phyloP scores from a whole-genome alignment of 1,139 yeast genomes.

The Hyphopichia buzzinii region DNA sequence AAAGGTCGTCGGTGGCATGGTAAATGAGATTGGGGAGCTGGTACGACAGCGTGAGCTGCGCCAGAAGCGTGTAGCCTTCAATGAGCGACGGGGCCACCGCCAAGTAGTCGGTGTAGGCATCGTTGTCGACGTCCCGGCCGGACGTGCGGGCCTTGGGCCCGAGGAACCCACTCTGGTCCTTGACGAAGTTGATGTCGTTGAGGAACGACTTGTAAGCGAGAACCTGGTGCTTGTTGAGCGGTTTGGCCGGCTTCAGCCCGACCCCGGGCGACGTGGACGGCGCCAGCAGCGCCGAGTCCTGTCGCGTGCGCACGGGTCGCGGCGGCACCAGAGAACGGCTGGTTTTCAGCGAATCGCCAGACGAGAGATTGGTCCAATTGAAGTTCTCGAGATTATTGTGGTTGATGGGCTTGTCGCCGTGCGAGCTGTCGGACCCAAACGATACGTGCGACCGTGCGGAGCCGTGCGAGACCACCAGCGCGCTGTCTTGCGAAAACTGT shows the following conservation, averaged over 20 bases:
- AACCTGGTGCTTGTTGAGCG: conserved; percentile 4
- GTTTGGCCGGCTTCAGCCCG: neutral
- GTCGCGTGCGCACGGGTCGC: neutral
- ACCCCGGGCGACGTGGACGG: neutral
- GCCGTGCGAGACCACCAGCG: neutral
- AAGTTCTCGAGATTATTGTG: conserved; percentile 3
- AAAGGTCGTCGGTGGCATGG: conserved; percentile 15
- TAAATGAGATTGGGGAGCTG: conserved; percentile 16
- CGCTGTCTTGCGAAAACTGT: neutral
- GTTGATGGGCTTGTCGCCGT: neutral
- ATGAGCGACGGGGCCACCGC: conserved; percentile 16
- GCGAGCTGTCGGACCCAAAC: neutral
- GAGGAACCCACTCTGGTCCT: conserved; percentile 22
- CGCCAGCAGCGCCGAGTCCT: neutral
- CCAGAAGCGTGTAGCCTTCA: conserved; percentile 23
- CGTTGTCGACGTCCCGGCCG: conserved; percentile 8
- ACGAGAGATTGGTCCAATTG: conserved; percentile 2
- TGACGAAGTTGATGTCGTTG: conserved; percentile 24
- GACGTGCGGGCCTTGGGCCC: conserved; percentile 14
- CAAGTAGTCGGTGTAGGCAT: conserved; percentile 13
- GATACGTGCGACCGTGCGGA: too few relatives aligned
- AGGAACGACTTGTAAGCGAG: conserved; percentile 19
- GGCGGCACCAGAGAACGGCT: neutral
- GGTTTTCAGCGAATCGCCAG: neutral
- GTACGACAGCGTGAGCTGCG: conserved; percentile 15